A percentile compares a stretch with the other conserved stretches of the same genome.
These are phyloP conservation scores for Ceratobasidium sp. DNA, from an alignment of 1,284 basidiomycete species.

Conservation along the genomic window DNA sequence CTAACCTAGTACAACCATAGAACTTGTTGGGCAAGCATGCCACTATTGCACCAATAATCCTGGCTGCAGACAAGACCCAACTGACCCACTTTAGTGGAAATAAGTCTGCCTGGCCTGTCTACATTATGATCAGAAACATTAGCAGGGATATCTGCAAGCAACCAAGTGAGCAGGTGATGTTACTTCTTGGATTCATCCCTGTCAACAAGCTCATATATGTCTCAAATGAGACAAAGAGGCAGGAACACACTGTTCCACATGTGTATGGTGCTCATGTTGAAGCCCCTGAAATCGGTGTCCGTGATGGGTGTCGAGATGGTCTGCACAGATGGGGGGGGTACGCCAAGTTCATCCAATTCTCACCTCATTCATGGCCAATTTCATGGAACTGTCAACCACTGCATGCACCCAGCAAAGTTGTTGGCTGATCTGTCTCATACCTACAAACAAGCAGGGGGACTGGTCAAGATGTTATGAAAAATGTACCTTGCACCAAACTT, in stretches of 20 bases:
- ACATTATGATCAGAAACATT: constrained; percentile 12
- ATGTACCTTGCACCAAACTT: constrained; percentile 37
- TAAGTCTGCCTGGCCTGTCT: constrained; percentile 41
- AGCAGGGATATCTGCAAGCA: not conserved
- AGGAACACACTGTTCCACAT: constrained; percentile 35
- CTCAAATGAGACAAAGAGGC: not conserved
- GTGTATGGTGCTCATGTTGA: constrained; percentile 32
- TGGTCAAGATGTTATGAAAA: not conserved
- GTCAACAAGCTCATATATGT: not conserved
- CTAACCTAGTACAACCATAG: not conserved
- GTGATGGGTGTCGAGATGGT: constrained; percentile 4
- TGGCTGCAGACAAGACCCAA: constrained; percentile 36
- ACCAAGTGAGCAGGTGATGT: not conserved
- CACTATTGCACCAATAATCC: constrained; percentile 26
- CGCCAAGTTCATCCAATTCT: constrained; percentile 30
- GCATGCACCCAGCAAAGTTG: constrained; percentile 1
- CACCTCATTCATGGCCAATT: constrained; percentile 38
- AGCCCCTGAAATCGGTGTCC: constrained; percentile 18
- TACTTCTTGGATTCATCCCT: not conserved
- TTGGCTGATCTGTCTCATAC: constrained; percentile 41
- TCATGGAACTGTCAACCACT: constrained; percentile 40
- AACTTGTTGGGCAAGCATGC: not conserved
- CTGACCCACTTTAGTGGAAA: constrained; percentile 33
- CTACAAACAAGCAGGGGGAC: not conserved
- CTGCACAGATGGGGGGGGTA: constrained; percentile 25